A percentile compares a stretch with the other conserved stretches of the same genome.
phyloP scores from a whole-genome alignment of 257 asterid species.

The Cinchona pubescens region DNA sequence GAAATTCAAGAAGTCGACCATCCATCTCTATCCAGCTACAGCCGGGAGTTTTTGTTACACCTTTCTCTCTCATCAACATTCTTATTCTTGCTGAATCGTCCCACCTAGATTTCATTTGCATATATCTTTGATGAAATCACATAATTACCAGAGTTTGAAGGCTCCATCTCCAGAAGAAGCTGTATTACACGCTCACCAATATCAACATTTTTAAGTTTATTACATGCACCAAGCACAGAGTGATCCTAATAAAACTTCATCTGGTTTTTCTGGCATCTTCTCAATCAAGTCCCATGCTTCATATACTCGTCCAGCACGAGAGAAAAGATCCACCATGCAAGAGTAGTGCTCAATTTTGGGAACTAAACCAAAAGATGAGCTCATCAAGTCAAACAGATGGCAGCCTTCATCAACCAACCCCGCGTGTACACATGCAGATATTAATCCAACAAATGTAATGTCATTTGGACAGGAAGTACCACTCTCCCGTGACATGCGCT shows the following conservation, averaged over 20 bases:
- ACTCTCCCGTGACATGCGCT: conserved; percentile 52
- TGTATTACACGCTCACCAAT: conserved; percentile 66
- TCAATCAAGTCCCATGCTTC: conserved; percentile 89
- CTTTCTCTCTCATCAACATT: conserved; percentile 63
- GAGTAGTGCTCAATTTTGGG: conserved; percentile 88
- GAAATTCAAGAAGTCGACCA: conserved; percentile 65
- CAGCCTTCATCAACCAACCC: conserved; percentile 81
- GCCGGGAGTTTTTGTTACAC: conserved; percentile 79
- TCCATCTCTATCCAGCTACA: conserved; percentile 91
- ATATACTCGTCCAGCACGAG: conserved; percentile 76
- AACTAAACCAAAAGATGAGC: conserved; percentile 51
- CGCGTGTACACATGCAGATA: conserved; percentile 86
- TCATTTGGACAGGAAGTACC: conserved; percentile 49
- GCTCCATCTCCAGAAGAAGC: conserved; percentile 71
- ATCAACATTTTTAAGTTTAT: conserved; percentile 57
- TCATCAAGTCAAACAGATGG: conserved; percentile 53
- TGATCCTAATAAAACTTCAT: conserved; percentile 69
- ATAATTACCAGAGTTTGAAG: conserved; percentile 80
- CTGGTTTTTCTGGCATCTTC: conserved; percentile 80
- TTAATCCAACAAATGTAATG: conserved; percentile 69
- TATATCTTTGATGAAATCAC: conserved; percentile 68
- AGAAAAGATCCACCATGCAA: conserved; percentile 86
- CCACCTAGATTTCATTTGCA: conserved; percentile 71
- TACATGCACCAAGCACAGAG: conserved; percentile 85
- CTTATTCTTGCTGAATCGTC: conserved; percentile 79